Conservation (phyloP, 371 early-diverging fungal genomes). For the Mortierella sp. region DNA sequence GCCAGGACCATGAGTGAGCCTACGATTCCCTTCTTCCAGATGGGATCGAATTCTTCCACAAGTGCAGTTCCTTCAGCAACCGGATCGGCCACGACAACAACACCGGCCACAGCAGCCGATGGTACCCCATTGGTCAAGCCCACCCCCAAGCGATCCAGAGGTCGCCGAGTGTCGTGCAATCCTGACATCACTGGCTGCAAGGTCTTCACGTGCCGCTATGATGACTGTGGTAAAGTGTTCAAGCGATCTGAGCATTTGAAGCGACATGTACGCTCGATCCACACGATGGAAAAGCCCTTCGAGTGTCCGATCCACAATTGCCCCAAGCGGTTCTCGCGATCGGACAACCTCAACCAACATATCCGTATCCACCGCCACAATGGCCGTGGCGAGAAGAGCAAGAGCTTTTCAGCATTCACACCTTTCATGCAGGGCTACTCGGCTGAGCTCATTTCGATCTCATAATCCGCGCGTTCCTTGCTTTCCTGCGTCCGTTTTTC, state of each 20-base stretch:
- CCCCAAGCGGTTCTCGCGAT: conserved; percentile 83
- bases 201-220: conserved; percentile 63
- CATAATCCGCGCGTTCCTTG: conserved; percentile 1
- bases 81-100: neutral
- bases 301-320: conserved; percentile 79
- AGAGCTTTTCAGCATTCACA: conserved; percentile 36
- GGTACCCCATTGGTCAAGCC: conserved; percentile 38
- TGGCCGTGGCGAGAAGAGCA: conserved; percentile 46
- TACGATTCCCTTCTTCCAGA: conserved; percentile 17
- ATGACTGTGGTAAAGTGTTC: conserved; percentile 80
- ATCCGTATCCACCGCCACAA: conserved; percentile 72
- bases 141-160: conserved; percentile 63
- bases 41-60: neutral
- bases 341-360: conserved; percentile 85
- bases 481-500: neutral
- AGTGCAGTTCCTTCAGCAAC: no score
- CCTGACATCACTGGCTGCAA: conserved; percentile 58
- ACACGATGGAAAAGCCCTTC: conserved; percentile 71
- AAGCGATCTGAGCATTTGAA: conserved; percentile 88
- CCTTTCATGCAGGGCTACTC: conserved; percentile 47
- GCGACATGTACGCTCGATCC: conserved; percentile 77
- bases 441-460: conserved; percentile 22
- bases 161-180: conserved; percentile 67
- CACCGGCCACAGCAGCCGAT: conserved; percentile 4
- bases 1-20: conserved; percentile 50